Evolutionary conservation across 163 green algal genomes (phyloP), one percentile per base, ranked within the genome.

Genomic region (Chloroidium sp.): DNA sequence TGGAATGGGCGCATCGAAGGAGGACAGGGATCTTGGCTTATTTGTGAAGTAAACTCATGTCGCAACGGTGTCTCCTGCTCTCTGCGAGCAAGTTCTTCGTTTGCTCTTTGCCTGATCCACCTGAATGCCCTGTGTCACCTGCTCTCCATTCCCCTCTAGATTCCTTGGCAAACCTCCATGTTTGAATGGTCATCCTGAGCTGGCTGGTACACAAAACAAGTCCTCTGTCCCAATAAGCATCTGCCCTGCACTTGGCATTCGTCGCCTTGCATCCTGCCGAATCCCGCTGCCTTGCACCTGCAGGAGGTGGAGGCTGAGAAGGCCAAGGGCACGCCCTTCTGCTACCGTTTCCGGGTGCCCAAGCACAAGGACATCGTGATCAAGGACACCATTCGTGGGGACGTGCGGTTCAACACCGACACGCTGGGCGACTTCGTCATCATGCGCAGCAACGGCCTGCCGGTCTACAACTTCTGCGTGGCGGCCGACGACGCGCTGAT

Each of bases 381-480:
- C 69, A 79, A 95, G 57, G 97, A 99, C 87, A 81, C 91, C 12
- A 89, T 99, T 61, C 91, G 97, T 13, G 96, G 95, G 12, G 89
- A 97, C 64, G 95, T 99, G 69, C 86, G 86, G 4, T 99, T 94
- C 93, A 96, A 96, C 88, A 98, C 93, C 1, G 90, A 98, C 90
- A 98, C 93, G 1, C 87, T 99, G 78, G 97, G 97, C 58, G 97
- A 99, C 90, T 99, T 99, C 90, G 93, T 99, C 4, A 86, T 99
- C 76, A 88, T 99, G 84, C 91, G 97, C 68, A 97, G 91, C 85
- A 98, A 98, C 85, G 97, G 97, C 67, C 87, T 98, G 81, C 97
- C 97, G 3, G 94, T 99, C 12, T 99, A 99, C 91, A 99, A 99
- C 90, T 99, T 99, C 86, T 99, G 96, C 80, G 96, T 99, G 12